Evolutionary conservation across 441 rosid genomes (phyloP).

Genomic region (Mallotus repandus): DNA sequence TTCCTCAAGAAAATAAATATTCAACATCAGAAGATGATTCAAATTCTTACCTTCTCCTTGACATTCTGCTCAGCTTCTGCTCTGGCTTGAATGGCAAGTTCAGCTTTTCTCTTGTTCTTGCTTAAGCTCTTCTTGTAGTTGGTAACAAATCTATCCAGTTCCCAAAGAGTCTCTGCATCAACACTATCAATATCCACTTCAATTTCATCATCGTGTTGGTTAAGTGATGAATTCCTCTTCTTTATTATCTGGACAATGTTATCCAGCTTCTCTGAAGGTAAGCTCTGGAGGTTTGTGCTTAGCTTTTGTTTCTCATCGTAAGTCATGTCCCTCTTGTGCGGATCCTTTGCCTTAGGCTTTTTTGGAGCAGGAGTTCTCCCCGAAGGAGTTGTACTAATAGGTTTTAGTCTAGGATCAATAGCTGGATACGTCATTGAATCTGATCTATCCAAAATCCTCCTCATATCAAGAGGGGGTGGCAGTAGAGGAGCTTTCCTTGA

Average conservation of each 20-base stretch:
- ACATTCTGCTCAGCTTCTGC: conserved; percentile 55
- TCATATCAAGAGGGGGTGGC: conserved; percentile 75
- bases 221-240: conserved; percentile 81
- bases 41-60: conserved; percentile 51
- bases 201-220: conserved; percentile 84
- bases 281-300: conserved; percentile 79
- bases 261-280: conserved; percentile 93
- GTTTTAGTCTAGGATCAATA: conserved; percentile 44
- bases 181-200: conserved; percentile 99
- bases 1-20: background rate
- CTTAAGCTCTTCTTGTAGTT: conserved; percentile 93
- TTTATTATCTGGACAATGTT: conserved; percentile 86
- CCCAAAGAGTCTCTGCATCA: conserved; percentile 99
- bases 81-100: conserved; percentile 78
- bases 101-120: conserved; percentile 95
- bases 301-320: conserved; percentile 97
- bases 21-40: background rate
- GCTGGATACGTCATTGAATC: conserved; percentile 52
- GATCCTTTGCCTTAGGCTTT: conserved; percentile 98
- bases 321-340: conserved; percentile 97
- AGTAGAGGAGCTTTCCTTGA: conserved; percentile 61
- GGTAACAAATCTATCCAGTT: conserved; percentile 92
- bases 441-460: conserved; percentile 75
- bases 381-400: conserved; percentile 67
- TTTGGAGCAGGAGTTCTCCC: conserved; percentile 80